Evolutionary conservation across 2,329 filamentous ascomycete species (phyloP), one percentile per base, ranked within the genome.

Genomic region (Clathrospora elynae): DNA sequence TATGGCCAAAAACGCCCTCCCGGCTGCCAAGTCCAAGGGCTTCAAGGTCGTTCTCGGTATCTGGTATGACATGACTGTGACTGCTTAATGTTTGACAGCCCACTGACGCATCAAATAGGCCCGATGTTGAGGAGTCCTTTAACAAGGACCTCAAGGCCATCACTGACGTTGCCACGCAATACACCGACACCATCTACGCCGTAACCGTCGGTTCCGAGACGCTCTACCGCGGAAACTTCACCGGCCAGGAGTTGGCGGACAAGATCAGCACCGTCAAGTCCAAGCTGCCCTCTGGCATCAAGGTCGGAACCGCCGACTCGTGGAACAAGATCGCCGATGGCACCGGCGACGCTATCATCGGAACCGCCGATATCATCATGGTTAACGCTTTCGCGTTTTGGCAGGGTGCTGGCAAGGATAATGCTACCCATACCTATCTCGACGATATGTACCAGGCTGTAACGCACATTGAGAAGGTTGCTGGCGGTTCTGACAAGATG

Each of bases 241-340:
- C 79, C 7, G 84, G 80, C 33, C 64, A 75, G 6, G 65, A 83
- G 57, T 78, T 88, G 34, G 68, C 83, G 36, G 71, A 70, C 42
- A 83, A 83, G 68, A 86, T 88, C 67, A 72, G 78, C 46, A 75
- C 81, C 35, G 79, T 86, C 51, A 80, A 83, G 72, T 65, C 71
- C 26, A 71, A 78, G 20, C 64, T 85, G 63, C 75, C 78, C 55
- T 66, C 65, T 17, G 53, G 56, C 48, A 73, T 83, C 57, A 80
- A 78, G 55, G 75, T 87, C 30, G 85, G 85, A 35, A 87, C 83
- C 8, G 85, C 85, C 6, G 85, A 88, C 70, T 82, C 78, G 64
- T 88, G 85, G 85, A 88, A 87, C 73, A 86, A 85, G 70, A 84
- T 77, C 61, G 76, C 79, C 32, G 84, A 87, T 62, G 84, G 84